These are phyloP conservation scores for Drechmeria coniospora DNA, from an alignment of 2,329 filamentous ascomycete genomes.

Conservation along the genomic window DNA sequence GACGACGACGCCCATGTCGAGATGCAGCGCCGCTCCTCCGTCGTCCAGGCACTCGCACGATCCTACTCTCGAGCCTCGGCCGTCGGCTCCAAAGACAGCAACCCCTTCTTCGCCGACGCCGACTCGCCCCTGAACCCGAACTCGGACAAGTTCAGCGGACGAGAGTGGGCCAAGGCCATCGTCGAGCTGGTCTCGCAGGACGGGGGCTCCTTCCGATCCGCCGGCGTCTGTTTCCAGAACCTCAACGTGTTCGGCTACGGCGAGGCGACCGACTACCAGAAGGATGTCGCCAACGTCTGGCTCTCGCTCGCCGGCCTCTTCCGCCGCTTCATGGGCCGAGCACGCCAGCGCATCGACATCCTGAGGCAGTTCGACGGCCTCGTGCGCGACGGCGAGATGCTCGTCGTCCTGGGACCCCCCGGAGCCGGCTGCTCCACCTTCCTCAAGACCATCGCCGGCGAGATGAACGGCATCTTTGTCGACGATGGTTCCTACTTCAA, in stretches of 20 bases:
- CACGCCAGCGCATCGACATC: conserved; percentile 48
- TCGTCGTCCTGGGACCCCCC: conserved; percentile 59
- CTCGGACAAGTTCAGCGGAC: conserved; percentile 36
- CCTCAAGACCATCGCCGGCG: conserved; percentile 69
- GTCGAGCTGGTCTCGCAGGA: conserved; percentile 35
- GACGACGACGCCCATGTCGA: conserved; percentile 17
- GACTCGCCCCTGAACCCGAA: conserved; percentile 38
- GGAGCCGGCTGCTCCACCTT: conserved; percentile 70
- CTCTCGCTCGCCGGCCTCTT: conserved; percentile 29
- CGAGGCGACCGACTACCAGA: conserved; percentile 54
- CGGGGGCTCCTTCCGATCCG: conserved; percentile 40
- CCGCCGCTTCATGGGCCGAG: conserved; percentile 34
- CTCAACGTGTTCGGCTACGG: conserved; percentile 55
- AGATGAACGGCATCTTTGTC: conserved; percentile 65
- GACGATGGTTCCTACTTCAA: conserved; percentile 61
- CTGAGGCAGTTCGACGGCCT: conserved; percentile 52
- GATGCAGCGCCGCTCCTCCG: conserved; percentile 32
- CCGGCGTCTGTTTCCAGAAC: conserved; percentile 51
- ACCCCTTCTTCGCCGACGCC: conserved; percentile 33
- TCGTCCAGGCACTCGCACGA: conserved; percentile 40
- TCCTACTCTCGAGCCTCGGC: conserved; percentile 35
- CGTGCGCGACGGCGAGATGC: conserved; percentile 57
- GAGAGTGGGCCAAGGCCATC: conserved; percentile 45
- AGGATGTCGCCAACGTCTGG: conserved; percentile 47
- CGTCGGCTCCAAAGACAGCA: conserved; percentile 13